phyloP scores from a whole-genome alignment of 2,329 filamentous ascomycete genomes.

The Fusarium begoniae region DNA sequence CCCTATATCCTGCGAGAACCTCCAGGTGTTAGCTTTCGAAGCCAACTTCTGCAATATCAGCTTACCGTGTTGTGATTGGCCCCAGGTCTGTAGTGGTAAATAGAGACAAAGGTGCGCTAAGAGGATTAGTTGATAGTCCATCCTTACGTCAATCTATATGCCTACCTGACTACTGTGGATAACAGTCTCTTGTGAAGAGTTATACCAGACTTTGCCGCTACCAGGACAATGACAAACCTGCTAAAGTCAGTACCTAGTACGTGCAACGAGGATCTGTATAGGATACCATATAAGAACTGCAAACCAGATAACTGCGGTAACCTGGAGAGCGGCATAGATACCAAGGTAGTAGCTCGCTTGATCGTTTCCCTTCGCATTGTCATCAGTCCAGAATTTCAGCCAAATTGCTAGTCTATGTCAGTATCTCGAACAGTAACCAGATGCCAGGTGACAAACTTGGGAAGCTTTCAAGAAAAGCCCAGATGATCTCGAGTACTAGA shows the following conservation, averaged over 20 bases:
- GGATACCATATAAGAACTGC: constrained; percentile 35
- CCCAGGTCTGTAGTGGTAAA: constrained; percentile 54
- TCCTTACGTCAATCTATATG: accelerated
- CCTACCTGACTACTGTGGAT: constrained; percentile 36
- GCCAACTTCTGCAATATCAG: accelerated
- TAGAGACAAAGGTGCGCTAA: constrained; percentile 51
- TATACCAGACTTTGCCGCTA: constrained; percentile 42
- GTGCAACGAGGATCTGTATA: accelerated
- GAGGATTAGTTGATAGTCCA: constrained; percentile 4
- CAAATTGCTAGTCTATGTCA: constrained; percentile 40
- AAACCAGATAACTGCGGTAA: constrained; percentile 33
- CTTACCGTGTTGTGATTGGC: constrained; percentile 52
- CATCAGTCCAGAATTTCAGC: constrained; percentile 45
- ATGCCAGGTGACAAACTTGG: constrained; percentile 36
- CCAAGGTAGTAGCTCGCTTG: constrained; percentile 38
- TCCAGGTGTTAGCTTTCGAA: constrained; percentile 11
- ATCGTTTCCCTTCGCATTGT: constrained; percentile 12
- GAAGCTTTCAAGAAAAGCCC: constrained; percentile 43
- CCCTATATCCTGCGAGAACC: constrained; percentile 56
- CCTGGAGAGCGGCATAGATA: constrained; percentile 39
- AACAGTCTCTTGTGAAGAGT: constrained; percentile 38
- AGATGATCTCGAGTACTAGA: constrained; percentile 37
- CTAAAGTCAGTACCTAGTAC: not conserved
- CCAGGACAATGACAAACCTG: constrained; percentile 44
- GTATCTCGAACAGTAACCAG: not conserved